phyloP scores from a whole-genome alignment of 805 yeast species.

The Candida xyloterini region DNA sequence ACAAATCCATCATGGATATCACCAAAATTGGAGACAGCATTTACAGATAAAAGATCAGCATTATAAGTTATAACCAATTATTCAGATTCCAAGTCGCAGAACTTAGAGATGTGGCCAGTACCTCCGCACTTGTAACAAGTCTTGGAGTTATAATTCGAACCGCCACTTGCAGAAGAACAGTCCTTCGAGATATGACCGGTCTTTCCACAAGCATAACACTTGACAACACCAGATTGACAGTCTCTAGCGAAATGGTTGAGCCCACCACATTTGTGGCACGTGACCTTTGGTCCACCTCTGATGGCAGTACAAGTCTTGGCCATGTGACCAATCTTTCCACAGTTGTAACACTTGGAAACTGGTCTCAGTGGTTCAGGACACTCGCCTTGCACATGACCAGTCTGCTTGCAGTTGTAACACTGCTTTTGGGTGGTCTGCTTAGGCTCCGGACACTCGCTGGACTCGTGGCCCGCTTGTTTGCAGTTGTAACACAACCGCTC shows the following conservation, averaged over 20 bases:
- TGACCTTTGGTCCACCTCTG: slow-evolving; percentile 37
- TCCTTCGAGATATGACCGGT: slow-evolving; percentile 87
- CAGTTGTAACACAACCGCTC: slow-evolving; percentile 93
- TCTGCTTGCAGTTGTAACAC: slow-evolving; percentile 90
- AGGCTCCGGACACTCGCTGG: slow-evolving; percentile 84
- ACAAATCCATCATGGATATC: slow-evolving; percentile 51
- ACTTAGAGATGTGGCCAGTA: slow-evolving; percentile 86
- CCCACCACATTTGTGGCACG: slow-evolving; percentile 90
- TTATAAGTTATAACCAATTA: slow-evolving; percentile 8
- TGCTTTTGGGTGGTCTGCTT: slow-evolving; percentile 81
- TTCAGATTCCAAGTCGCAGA: slow-evolving; percentile 41
- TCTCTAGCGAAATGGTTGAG: slow-evolving; percentile 93
- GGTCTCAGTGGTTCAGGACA: slow-evolving; percentile 59
- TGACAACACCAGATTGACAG: slow-evolving; percentile 63
- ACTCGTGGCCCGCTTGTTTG: slow-evolving; percentile 85
- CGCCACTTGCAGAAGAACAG: slow-evolving; percentile 59
- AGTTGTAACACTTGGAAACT: slow-evolving; percentile 76
- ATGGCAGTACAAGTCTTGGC: slow-evolving; percentile 60
- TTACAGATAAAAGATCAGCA: slow-evolving; percentile 36
- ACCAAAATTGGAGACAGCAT: slow-evolving; percentile 71
- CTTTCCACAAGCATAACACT: slow-evolving; percentile 92
- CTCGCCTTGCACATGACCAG: slow-evolving; percentile 85
- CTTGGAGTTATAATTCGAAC: slow-evolving; percentile 44
- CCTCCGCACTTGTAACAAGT: slow-evolving; percentile 73
- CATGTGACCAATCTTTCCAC: slow-evolving; percentile 76